phyloP scores from a whole-genome alignment of 495 filamentous ascomycete species.

The Aspergillus conjunctus region DNA sequence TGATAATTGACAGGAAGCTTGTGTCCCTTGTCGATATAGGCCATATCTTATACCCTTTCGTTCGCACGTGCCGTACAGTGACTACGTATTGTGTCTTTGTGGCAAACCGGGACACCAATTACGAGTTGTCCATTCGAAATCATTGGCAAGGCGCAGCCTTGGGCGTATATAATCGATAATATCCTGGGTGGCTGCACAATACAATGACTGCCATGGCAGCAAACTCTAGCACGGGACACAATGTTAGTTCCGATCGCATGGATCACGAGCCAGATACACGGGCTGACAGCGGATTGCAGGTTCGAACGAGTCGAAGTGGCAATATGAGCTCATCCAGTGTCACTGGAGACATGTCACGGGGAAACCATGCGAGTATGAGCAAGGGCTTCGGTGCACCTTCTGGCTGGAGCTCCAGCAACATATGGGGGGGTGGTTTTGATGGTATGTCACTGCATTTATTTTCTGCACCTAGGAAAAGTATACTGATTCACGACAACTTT shows the following conservation, averaged over 20 bases:
- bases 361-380: slow-evolving; percentile 42
- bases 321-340: slow-evolving; percentile 47
- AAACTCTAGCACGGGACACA: slow-evolving; percentile 43
- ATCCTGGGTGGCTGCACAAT: slow-evolving; percentile 15
- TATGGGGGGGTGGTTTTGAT: slow-evolving; percentile 63
- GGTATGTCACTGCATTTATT: slow-evolving; percentile 25
- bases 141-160: background rate
- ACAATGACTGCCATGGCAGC: slow-evolving; percentile 47
- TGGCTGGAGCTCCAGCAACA: slow-evolving; percentile 55
- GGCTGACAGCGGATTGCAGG: slow-evolving; percentile 27
- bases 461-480: background rate
- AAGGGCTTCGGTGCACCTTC: slow-evolving; percentile 49
- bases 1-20: slow-evolving; percentile 12
- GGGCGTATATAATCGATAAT: slow-evolving; percentile 35
- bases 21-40: slow-evolving; percentile 13
- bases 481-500: slow-evolving; percentile 1
- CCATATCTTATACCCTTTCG: background rate
- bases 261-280: background rate
- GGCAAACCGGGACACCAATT: background rate
- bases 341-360: slow-evolving; percentile 42
- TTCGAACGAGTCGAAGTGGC: slow-evolving; percentile 38
- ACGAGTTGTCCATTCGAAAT: background rate
- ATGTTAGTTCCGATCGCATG: slow-evolving; percentile 31
- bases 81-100: background rate
- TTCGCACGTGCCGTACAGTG: background rate